Evolutionary conservation across 495 filamentous ascomycete species (phyloP), one percentile per base, ranked within the genome.

Genomic region (Melanomma pulvis-pyrius): DNA sequence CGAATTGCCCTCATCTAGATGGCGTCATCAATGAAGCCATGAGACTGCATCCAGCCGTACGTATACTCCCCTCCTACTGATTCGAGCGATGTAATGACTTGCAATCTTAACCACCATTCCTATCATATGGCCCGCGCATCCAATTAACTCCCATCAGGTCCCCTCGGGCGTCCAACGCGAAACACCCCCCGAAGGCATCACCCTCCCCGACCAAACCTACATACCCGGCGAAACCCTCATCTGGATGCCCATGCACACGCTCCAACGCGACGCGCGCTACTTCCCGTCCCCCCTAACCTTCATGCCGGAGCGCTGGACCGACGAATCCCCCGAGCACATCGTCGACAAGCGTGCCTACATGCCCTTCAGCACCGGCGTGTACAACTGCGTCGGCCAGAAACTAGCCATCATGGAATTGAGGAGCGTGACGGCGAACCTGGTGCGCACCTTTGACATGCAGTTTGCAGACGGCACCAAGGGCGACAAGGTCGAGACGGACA

Each of bases 261-360:
- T 64, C 15, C 54, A 64, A 15, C 66, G 56, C 30, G 39, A 58
- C 41, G 25, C 51, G 11, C 24, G 24, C 24, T 59, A 63, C 26
- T 69, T 64, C 60, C 47, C 60, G 2, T 53, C 44, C 2, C 66
- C 66, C 1, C n/a, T 59, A 6, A 30, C 24, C n/a, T 72, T 72
- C 67, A 56, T 66, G 41, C 70, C 70, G 2, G 70, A 72, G 44
- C 66, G 70, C 41, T 72, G 70, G 58, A 69, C 60, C 21, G 28
- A 44, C 48, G 61, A 58, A 30, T n/a, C 34, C 9, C 48, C 70
- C 19, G 70, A 69, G 9, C 32, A 70, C 24, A 8, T 69, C 26
- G n/a, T 30, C 2, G 60, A 69, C 49, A 69, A 69, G 41, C 50
- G 54, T 25, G 71, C 71, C 2, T 73, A 61, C 52, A 50, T 61